These are phyloP conservation scores for Trichocladium antarcticum DNA, from an alignment of 495 filamentous ascomycete genomes.

Conservation along the genomic window DNA sequence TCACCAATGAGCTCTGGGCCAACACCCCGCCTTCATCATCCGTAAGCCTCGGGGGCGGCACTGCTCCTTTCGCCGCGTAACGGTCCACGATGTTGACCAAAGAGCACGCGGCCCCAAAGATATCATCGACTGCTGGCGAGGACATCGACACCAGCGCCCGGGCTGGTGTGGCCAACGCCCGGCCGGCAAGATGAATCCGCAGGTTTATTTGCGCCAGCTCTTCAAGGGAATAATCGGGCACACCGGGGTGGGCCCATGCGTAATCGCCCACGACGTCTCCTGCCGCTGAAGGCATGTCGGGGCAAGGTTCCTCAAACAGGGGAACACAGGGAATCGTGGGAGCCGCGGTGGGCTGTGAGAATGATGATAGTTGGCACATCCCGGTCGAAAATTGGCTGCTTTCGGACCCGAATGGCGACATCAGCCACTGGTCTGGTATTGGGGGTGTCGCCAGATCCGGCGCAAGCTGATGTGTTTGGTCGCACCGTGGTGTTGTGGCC, in stretches of 20 bases:
- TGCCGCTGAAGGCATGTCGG: background rate
- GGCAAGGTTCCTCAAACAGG: background rate
- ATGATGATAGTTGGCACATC: background rate
- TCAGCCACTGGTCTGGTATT: background rate
- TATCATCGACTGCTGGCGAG: slow-evolving; percentile 8
- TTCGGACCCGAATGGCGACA: background rate
- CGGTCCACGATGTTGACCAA: slow-evolving; percentile 10
- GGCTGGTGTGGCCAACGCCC: background rate
- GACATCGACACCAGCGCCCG: background rate
- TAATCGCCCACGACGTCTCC: background rate
- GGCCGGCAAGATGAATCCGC: slow-evolving; percentile 12
- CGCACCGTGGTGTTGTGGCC: background rate
- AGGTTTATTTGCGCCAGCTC: slow-evolving; percentile 6
- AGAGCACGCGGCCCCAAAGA: slow-evolving; percentile 11
- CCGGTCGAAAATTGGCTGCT: background rate
- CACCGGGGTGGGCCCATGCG: background rate
- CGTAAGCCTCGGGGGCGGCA: background rate
- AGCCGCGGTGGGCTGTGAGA: background rate
- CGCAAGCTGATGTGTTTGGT: background rate
- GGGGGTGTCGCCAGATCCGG: background rate
- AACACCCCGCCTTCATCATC: background rate
- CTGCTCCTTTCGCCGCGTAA: background rate
- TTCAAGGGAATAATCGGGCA: slow-evolving; percentile 7
- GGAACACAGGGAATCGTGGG: background rate
- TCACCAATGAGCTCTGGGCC: background rate